phyloP scores from a whole-genome alignment of 2,329 filamentous ascomycete species.

The Emergomyces pasteurianus region DNA sequence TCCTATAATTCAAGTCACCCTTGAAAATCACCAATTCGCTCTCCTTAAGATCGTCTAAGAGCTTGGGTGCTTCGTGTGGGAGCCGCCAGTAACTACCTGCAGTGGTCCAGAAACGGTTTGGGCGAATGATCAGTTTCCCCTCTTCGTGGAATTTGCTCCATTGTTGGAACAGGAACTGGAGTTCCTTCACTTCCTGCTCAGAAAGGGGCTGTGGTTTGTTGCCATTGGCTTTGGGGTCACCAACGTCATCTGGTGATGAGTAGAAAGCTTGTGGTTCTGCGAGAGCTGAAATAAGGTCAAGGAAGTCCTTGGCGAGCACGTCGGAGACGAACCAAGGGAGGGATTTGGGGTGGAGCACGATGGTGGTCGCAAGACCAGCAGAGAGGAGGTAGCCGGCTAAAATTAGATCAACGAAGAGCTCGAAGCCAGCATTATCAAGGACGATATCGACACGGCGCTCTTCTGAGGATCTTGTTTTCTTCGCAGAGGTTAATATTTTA shows the following conservation, averaged over 20 bases:
- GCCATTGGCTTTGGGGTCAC: constrained; percentile 40
- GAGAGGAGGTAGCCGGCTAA: constrained; percentile 82
- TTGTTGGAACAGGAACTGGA: constrained; percentile 67
- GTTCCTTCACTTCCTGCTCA: constrained; percentile 52
- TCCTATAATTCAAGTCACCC: constrained; percentile 92
- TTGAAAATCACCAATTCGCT: constrained; percentile 92
- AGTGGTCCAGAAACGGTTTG: constrained; percentile 86
- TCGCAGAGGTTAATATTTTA: constrained; percentile 51
- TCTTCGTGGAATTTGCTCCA: constrained; percentile 73
- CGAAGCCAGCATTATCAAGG: constrained; percentile 93
- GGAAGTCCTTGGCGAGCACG: constrained; percentile 76
- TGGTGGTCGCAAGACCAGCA: constrained; percentile 68
- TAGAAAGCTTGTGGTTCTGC: constrained; percentile 69
- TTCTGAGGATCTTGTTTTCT: constrained; percentile 43
- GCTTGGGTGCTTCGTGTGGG: constrained; percentile 51
- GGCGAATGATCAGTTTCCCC: constrained; percentile 69
- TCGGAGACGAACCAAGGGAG: constrained; percentile 99
- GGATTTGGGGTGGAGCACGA: constrained; percentile 85
- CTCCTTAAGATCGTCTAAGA: constrained; percentile 66
- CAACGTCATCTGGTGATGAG: constrained; percentile 54
- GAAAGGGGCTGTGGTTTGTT: constrained; percentile 49
- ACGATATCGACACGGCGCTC: constrained; percentile 83
- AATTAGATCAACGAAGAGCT: constrained; percentile 89
- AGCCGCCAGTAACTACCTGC: constrained; percentile 81
- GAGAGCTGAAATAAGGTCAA: constrained; percentile 68